These are phyloP conservation scores for Hsuehochloa calcarea DNA, from an alignment of 176 grass and related monocot species.

Conservation along the genomic window DNA sequence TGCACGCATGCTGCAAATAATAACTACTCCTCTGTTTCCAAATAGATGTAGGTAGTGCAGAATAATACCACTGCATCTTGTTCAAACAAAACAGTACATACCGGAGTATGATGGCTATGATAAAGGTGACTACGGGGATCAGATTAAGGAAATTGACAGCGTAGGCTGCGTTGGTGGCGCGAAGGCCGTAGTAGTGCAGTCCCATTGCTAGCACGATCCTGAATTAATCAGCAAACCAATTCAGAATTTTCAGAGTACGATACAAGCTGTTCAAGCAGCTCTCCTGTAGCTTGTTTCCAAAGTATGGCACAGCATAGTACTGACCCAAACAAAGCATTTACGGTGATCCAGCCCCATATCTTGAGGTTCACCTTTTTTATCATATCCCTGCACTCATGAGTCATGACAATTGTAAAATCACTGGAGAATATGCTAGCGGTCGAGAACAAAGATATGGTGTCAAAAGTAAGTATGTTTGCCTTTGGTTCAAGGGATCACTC, in stretches of 20 bases:
- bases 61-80: no score
- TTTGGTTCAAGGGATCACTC: no score
- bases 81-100: neutral
- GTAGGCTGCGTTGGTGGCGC: conserved; percentile 27
- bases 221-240: neutral
- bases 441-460: neutral
- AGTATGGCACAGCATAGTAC: neutral
- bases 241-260: neutral
- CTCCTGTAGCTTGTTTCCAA: no score
- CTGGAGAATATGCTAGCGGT: neutral
- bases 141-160: conserved; percentile 43
- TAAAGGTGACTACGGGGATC: conserved; percentile 42
- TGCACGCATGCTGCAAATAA: no score
- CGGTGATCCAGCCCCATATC: neutral
- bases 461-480: neutral
- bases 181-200: conserved; percentile 48
- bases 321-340: neutral
- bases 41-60: no score
- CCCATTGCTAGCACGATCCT: conserved; percentile 40
- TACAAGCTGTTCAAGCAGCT: neutral
- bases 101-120: conserved; percentile 35
- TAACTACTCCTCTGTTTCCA: no score
- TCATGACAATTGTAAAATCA: neutral
- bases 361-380: neutral
- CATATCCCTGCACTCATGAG: neutral